Percentiles rank a stretch among this genome's conserved stretches.
phyloP scores from a whole-genome alignment of 164 flowering plant species.

The Hamamelis virginiana region DNA sequence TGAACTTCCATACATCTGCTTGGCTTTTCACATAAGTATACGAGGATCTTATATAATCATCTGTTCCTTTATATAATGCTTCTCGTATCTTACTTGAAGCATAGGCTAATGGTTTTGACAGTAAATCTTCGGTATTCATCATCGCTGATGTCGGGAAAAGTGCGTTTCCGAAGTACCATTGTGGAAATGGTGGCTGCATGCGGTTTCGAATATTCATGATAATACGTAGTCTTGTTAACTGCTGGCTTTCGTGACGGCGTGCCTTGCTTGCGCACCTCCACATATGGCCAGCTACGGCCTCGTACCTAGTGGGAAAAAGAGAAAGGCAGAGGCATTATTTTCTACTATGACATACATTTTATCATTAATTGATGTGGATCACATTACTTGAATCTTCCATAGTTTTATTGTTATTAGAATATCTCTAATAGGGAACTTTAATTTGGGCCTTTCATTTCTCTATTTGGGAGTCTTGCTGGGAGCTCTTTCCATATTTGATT shows the following conservation, averaged over 20 bases:
- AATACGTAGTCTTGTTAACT: conserved; percentile 17
- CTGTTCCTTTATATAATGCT: conserved; percentile 7
- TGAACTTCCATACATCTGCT: conserved; percentile 4
- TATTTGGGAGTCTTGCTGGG: no score
- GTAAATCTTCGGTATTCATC: conserved; percentile 19
- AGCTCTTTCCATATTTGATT: no score
- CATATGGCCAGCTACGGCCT: conserved; percentile 30
- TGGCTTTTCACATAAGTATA: conserved; percentile 8
- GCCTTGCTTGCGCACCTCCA: conserved; percentile 46
- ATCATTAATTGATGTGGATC: no score
- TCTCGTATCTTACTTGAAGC: conserved; percentile 24
- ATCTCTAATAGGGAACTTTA: no score
- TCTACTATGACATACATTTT: no score
- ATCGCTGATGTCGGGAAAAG: conserved; percentile 3
- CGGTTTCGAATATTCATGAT: conserved; percentile 23
- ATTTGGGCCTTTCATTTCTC: no score
- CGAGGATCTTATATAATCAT: conserved; percentile 23
- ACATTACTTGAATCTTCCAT: no score
- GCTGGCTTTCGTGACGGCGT: conserved; percentile 11
- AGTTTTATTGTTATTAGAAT: no score
- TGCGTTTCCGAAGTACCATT: conserved; percentile 32
- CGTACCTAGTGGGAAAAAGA: conserved; percentile 19
- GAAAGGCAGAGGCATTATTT: no score
- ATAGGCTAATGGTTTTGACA: conserved; percentile 18
- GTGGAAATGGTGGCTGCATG: conserved; percentile 25